Base-by-base conservation (phyloP, 192 early-diverging fungal species). In the Spizellomyces punctatus region DNA sequence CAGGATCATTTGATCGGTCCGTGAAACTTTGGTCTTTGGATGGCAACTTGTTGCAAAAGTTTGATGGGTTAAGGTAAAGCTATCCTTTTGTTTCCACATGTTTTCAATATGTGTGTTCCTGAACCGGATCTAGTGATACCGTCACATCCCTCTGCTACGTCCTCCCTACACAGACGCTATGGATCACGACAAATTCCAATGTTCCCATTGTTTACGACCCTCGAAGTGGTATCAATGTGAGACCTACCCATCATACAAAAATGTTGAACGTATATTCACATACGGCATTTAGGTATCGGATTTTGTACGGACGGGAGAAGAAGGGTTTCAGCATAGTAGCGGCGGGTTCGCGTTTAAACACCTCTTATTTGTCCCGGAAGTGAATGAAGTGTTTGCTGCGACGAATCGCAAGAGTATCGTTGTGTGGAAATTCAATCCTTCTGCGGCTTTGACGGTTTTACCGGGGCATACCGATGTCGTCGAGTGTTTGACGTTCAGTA, bases 1-100 rank as follows among this genome's bases (percentile, higher is more conserved):
- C 86, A 8, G 86, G 86, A 6, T 85, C 84, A 10, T 85, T 88
- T 76, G 86, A 88, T 67, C 62, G 85, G 21, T 73, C 81, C 36
- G 86, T 88, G 8, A 86, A 87, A 64, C 69, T 88, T 6, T 88
- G 86, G 86, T 88, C 86, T 12, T 61, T 88, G 5, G 86, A 88
- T 68, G 86, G 86, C n/a, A 88, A 84, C 58, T 56, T 85, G 44
- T 60, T 88, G 48, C 86, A 88, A 69, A 58, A 77, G 46, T 87
- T 88, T 58, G 85, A 88, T 65, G 86, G 86, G 10, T 83, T 88
- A 41, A 74, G 63, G 78, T 49, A 45, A 56, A 58, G 10, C 10
- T 22, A 27, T 41, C 14, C 19, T 79, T 57, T 41, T 59, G 48
- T 79, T 67, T 16, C 10, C 48, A 74, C 0, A 72, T 71, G 50